phyloP scores from a whole-genome alignment of 2,329 filamentous ascomycete species.

The Epicoccum sorghinum region DNA sequence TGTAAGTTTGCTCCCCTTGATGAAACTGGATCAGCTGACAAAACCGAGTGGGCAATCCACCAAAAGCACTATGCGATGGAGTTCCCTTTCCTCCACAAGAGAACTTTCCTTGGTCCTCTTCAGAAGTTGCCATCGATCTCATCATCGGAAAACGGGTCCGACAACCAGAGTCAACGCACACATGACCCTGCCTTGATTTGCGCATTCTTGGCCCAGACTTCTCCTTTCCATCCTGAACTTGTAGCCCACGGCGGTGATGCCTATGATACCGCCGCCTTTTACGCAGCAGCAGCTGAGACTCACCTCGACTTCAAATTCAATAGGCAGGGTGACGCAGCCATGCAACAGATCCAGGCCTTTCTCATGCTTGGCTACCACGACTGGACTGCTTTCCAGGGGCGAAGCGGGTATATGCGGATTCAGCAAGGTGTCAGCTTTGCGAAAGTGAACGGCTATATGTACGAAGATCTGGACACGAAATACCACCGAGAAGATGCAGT shows the following conservation, averaged over 20 bases:
- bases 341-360: constrained; percentile 70
- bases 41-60: constrained; percentile 65
- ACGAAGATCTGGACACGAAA: constrained; percentile 34
- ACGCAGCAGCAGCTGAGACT: constrained; percentile 64
- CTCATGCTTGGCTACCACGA: constrained; percentile 76
- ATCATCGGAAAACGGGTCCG: constrained; percentile 23
- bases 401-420: constrained; percentile 70
- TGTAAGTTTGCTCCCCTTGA: constrained; percentile 31
- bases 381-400: constrained; percentile 69
- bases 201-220: constrained; percentile 71
- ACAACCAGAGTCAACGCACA: constrained; percentile 37
- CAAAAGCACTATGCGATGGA: constrained; percentile 74
- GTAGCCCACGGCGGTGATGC: constrained; percentile 16
- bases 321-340: constrained; percentile 50
- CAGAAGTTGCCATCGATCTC: constrained; percentile 42
- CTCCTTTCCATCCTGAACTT: constrained; percentile 68
- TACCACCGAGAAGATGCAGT: constrained; percentile 23
- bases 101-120: constrained; percentile 60
- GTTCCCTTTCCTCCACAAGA: constrained; percentile 72
- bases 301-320: constrained; percentile 42
- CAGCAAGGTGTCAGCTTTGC: constrained; percentile 66
- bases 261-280: constrained; percentile 63
- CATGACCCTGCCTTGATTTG: constrained; percentile 64
- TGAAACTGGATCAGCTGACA: constrained; percentile 6
- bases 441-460: constrained; percentile 45